Conservation (phyloP, 768 basidiomycete species). For the Lactifluus hygrophoroides region DNA sequence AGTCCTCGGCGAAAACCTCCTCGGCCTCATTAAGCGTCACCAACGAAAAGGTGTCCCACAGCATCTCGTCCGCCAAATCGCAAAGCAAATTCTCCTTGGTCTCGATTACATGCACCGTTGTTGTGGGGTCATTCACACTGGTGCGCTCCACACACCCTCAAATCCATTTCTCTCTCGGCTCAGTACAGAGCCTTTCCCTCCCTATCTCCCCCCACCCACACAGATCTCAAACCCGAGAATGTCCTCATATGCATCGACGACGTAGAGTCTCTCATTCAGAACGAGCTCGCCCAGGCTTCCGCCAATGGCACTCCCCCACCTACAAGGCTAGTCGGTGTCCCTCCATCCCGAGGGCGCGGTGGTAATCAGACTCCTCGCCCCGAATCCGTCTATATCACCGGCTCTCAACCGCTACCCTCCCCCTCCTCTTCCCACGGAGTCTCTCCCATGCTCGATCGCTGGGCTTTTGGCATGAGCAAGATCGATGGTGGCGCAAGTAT, state of each 20-base stretch:
- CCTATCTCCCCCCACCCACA: background rate
- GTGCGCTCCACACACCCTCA: constrained; percentile 30
- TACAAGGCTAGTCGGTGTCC: constrained; percentile 83
- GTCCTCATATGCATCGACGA: constrained; percentile 96
- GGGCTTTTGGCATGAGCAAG: constrained; percentile 88
- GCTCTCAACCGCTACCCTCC: constrained; percentile 87
- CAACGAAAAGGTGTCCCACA: constrained; percentile 97
- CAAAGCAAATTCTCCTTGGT: constrained; percentile 91
- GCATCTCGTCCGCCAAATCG: constrained; percentile 88
- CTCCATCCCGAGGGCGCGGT: constrained; percentile 84
- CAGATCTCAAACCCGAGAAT: constrained; percentile 96
- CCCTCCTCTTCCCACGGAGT: constrained; percentile 62
- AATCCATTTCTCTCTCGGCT: constrained; percentile 7
- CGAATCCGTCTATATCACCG: constrained; percentile 80
- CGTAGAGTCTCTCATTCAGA: constrained; percentile 84
- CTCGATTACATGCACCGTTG: constrained; percentile 97
- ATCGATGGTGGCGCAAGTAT: constrained; percentile 46
- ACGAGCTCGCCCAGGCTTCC: constrained; percentile 58
- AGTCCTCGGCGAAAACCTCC: constrained; percentile 92
- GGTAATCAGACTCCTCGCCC: constrained; percentile 92
- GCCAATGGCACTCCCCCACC: constrained; percentile 36
- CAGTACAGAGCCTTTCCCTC: background rate
- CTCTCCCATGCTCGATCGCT: constrained; percentile 71
- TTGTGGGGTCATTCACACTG: constrained; percentile 96
- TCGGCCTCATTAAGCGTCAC: constrained; percentile 94